Conservation (phyloP, 208 protist genomes). For the Balamuthia mandrillaris region DNA sequence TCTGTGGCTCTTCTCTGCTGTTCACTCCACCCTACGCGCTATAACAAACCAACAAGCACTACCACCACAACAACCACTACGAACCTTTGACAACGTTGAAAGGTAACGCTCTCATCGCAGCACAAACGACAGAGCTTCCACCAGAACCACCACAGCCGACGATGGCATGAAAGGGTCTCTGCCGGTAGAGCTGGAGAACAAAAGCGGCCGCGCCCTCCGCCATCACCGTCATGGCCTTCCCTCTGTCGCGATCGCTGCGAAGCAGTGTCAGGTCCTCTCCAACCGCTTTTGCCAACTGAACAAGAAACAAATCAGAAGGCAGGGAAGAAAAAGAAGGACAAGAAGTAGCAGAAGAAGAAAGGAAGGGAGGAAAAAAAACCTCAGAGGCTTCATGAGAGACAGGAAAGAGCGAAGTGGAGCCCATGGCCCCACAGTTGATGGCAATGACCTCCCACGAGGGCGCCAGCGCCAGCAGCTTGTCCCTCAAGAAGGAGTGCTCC, state of each 20-base stretch:
- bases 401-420: conserved; percentile 29
- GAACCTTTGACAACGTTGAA: conserved; percentile 14
- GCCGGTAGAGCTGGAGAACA: not conserved
- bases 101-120: conserved; percentile 4
- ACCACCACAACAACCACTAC: not conserved
- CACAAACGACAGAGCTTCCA: not conserved
- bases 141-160: conserved; percentile 9
- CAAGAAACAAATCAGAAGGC: not conserved
- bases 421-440: conserved; percentile 9
- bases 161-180: not conserved
- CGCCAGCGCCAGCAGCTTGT: not conserved
- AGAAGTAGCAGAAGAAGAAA: not conserved
- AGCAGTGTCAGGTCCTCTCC: not conserved
- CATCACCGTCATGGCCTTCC: conserved; percentile 17
- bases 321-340: not conserved
- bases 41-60: not conserved
- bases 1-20: not conserved
- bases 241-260: not conserved
- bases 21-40: not conserved
- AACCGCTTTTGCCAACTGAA: not conserved
- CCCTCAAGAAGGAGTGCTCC: conserved; percentile 16
- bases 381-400: conserved; percentile 20
- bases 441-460: not conserved
- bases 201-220: not conserved
- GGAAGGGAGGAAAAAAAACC: not conserved